Conservation (phyloP, 768 basidiomycete species). For the Psilocybe tampanensis region DNA sequence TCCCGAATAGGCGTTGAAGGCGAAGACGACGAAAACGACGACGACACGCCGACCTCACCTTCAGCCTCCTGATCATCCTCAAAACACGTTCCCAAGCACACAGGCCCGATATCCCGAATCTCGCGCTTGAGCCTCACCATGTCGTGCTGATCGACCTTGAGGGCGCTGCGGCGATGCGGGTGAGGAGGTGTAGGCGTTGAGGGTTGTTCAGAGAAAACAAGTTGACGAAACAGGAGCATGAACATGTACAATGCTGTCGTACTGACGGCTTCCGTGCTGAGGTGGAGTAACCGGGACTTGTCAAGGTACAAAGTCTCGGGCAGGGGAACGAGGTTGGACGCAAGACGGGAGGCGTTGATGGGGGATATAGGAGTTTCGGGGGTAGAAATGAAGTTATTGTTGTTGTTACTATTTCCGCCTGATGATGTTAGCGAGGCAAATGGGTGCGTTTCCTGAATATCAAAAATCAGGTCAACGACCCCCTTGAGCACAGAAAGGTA, state of each 20-base stretch:
- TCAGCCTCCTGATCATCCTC: slow-evolving; percentile 16
- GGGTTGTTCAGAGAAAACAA: slow-evolving; percentile 52
- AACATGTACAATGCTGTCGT: slow-evolving; percentile 79
- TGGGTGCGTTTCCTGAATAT: slow-evolving; percentile 36
- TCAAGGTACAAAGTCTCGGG: slow-evolving; percentile 87
- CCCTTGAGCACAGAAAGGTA: slow-evolving; percentile 61
- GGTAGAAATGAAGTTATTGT: slow-evolving; percentile 1
- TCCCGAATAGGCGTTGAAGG: slow-evolving; percentile 12
- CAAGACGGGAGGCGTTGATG: slow-evolving; percentile 27
- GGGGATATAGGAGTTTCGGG: slow-evolving; percentile 24
- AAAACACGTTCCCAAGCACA: slow-evolving; percentile 65
- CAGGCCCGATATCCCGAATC: slow-evolving; percentile 70
- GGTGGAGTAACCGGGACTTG: slow-evolving; percentile 61
- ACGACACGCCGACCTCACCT: neutral
- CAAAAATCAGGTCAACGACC: slow-evolving; percentile 67
- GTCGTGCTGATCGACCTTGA: slow-evolving; percentile 49
- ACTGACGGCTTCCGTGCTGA: slow-evolving; percentile 76
- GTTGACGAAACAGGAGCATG: slow-evolving; percentile 77
- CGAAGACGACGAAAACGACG: slow-evolving; percentile 18
- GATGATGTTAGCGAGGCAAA: neutral
- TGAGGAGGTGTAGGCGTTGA: slow-evolving; percentile 29
- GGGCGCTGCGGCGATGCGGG: neutral
- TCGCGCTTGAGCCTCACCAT: slow-evolving; percentile 70
- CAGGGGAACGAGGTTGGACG: slow-evolving; percentile 28
- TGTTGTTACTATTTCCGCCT: slow-evolving; percentile 29